phyloP scores from a whole-genome alignment of 352 stramenopile genomes.

The Thraustotheca clavata region DNA sequence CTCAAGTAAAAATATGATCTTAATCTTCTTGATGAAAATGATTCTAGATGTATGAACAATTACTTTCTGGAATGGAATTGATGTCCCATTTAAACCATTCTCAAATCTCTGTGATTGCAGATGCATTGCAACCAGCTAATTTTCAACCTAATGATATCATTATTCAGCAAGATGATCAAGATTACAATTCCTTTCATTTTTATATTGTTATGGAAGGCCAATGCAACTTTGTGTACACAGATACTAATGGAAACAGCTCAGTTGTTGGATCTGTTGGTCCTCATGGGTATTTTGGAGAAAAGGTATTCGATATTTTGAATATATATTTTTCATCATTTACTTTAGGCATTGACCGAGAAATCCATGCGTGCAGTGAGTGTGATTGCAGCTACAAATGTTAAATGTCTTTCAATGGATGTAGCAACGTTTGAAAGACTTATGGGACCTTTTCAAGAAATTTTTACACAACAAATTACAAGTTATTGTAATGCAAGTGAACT shows the following conservation, averaged over 20 bases:
- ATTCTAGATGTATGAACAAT: not conserved
- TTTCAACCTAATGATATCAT: slow-evolving; percentile 9
- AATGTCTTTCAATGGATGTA: slow-evolving; percentile 20
- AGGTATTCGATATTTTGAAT: not conserved
- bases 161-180: slow-evolving; percentile 12
- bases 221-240: slow-evolving; percentile 18
- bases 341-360: slow-evolving; percentile 19
- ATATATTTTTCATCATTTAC: not conserved
- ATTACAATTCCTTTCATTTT: slow-evolving; percentile 19
- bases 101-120: slow-evolving; percentile 14
- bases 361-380: slow-evolving; percentile 21
- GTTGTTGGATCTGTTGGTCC: not conserved
- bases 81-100: slow-evolving; percentile 14
- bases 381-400: slow-evolving; percentile 2
- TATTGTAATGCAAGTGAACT: slow-evolving; percentile 14
- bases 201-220: slow-evolving; percentile 15
- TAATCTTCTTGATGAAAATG: not conserved
- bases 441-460: slow-evolving; percentile 18
- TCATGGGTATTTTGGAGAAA: slow-evolving; percentile 20
- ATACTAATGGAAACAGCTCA: slow-evolving; percentile 1
- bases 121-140: slow-evolving; percentile 7
- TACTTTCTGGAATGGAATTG: slow-evolving; percentile 11
- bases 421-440: slow-evolving; percentile 20
- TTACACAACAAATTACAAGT: slow-evolving; percentile 10
- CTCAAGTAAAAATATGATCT: not conserved